A percentile compares a stretch with the other conserved stretches of the same genome.
These are phyloP conservation scores for Camelina sativa DNA, from an alignment of 345 rosid genomes.

Conservation along the genomic window DNA sequence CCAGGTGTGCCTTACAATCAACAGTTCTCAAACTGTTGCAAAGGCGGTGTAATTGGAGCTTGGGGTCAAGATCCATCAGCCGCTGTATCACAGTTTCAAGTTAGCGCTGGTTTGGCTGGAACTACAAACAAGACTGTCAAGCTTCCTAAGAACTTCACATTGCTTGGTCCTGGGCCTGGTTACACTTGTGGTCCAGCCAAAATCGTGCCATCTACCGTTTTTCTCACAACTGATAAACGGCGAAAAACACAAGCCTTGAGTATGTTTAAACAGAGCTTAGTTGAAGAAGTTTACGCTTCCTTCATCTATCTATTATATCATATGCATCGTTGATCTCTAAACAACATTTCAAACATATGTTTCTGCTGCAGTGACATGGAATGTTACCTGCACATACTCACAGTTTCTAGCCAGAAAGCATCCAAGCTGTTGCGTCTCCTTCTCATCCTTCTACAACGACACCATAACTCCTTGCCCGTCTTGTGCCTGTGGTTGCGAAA, in stretches of 20 bases:
- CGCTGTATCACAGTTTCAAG: constrained; percentile 74
- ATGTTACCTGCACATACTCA: constrained; percentile 89
- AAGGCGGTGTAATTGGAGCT: constrained; percentile 79
- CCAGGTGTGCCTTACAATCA: constrained; percentile 85
- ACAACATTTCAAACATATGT: constrained; percentile 9
- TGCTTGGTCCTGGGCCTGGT: constrained; percentile 84
- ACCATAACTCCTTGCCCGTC: constrained; percentile 82
- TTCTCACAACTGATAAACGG: constrained; percentile 65
- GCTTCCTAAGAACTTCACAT: constrained; percentile 85
- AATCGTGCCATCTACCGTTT: constrained; percentile 64
- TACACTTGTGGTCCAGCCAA: constrained; percentile 91
- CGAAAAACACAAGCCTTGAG: constrained; percentile 82
- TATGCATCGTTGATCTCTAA: constrained; percentile 4
- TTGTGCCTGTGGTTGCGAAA: constrained; percentile 89
- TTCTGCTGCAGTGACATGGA: constrained; percentile 83
- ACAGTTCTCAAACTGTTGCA: constrained; percentile 83
- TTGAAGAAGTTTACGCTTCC: not conserved
- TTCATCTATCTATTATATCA: too few species aligned
- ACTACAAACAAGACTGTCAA: constrained; percentile 83
- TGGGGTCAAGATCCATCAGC: constrained; percentile 85
- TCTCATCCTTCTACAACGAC: constrained; percentile 88
- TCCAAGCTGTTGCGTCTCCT: constrained; percentile 84
- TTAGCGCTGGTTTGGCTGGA: constrained; percentile 75
- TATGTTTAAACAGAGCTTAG: constrained; percentile 43
- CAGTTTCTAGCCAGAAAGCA: constrained; percentile 78